Evolutionary conservation across 768 basidiomycete genomes (phyloP), one percentile per base, ranked within the genome.

Genomic region (Tephrocybe sp.): DNA sequence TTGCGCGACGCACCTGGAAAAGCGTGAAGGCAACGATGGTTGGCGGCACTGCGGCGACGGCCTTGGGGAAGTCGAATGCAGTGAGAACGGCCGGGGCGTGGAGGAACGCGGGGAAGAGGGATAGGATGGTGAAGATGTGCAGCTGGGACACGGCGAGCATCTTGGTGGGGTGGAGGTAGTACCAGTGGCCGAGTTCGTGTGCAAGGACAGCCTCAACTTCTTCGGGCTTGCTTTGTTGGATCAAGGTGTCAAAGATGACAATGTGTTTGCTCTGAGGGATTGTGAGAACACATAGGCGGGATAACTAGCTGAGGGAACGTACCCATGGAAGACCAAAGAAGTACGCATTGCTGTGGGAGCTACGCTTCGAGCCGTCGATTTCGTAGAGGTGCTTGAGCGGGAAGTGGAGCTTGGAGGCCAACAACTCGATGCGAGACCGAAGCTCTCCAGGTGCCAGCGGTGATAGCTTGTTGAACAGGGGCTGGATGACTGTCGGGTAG

Each of bases 171-270:
- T 98, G 96, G 59, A 85, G 77, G 72, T 84, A 84, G 63, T 88
- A 91, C 94, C 96, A 98, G 73, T 98, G 96, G 0, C 96, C 96
- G 30, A 98, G 87, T 61, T 98, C 95, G 68, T 98, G 95, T 0
- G 93, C 93, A 37, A 98, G 81, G n/a, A 99, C 93, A 26, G 97
- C 96, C 60, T 98, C 96, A 24, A 99, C 93, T 67, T 98, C 93
- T 21, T 92, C 90, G 0, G 94, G 81, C 60, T 86, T 83, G 67
- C 84, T 88, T 62, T 98, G 84, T 63, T 95, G 86, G 68, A 98
- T 93, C 57, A 99, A 80, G 0, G 96, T 98, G 61, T 99, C 97
- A 62, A 93, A 99, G 63, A 99, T 89, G 67, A 98, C 93, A 58
- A 96, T 92, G 69, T 94, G 92, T 60, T 94, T 94, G 72, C 85